Conservation (phyloP, 2,329 filamentous ascomycete genomes). For the Alternaria longipes region DNA sequence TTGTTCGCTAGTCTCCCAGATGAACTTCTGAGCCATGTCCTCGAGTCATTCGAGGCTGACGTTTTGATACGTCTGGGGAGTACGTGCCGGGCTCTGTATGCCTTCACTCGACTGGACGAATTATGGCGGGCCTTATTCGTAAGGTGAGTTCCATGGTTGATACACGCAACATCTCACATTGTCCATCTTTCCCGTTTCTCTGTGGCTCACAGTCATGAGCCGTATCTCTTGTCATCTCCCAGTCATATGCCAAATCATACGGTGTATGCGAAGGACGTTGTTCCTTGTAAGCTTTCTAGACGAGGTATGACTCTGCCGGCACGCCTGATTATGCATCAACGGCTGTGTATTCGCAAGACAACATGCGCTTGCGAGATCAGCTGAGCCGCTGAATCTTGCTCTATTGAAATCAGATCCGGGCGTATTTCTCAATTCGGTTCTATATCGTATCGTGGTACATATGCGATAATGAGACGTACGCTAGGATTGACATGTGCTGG, state of each 20-base stretch:
- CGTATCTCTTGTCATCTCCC: background rate
- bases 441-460: background rate
- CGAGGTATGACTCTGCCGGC: slow-evolving; percentile 13
- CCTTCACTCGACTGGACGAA: slow-evolving; percentile 84
- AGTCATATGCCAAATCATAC: slow-evolving; percentile 8
- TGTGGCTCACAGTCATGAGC: slow-evolving; percentile 7
- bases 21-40: slow-evolving; percentile 76
- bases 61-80: slow-evolving; percentile 73
- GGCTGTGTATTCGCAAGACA: background rate
- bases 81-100: slow-evolving; percentile 86
- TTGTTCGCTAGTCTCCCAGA: slow-evolving; percentile 76
- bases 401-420: background rate
- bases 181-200: slow-evolving; percentile 6
- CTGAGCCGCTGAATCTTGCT: background rate
- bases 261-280: slow-evolving; percentile 1
- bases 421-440: background rate
- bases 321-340: background rate
- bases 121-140: slow-evolving; percentile 88
- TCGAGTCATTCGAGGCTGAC: slow-evolving; percentile 76
- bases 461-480: background rate
- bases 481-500: background rate
- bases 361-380: background rate
- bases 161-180: slow-evolving; percentile 5
- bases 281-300: slow-evolving; percentile 7
- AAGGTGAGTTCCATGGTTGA: slow-evolving; percentile 69